phyloP scores from a whole-genome alignment of 176 grass and related monocot genomes.

The Secale cereale region DNA sequence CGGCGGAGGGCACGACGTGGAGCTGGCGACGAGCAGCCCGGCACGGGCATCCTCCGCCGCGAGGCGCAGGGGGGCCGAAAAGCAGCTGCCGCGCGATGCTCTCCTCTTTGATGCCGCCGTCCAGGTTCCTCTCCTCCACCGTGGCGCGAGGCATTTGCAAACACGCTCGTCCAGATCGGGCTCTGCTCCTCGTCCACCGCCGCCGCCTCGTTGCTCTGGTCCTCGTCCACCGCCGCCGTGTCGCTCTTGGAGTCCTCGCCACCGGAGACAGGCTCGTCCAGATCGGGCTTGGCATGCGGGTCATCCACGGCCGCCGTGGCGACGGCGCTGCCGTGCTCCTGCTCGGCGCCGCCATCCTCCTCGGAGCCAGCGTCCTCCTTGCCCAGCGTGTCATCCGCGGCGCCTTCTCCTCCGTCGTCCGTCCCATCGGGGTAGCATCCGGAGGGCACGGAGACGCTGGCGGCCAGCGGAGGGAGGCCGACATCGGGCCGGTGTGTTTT shows the following conservation, averaged over 20 bases:
- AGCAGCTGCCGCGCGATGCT: no score
- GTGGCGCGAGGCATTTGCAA: no score
- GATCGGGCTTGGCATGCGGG: slow-evolving; percentile 31
- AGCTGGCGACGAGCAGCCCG: slow-evolving; percentile 38
- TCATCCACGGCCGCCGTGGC: not conserved
- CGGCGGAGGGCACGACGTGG: no score
- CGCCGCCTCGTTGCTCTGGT: slow-evolving; percentile 18
- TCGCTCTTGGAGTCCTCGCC: slow-evolving; percentile 9
- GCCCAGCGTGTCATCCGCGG: not conserved
- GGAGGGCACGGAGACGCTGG: no score
- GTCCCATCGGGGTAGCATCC: no score
- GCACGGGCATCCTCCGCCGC: slow-evolving; percentile 10
- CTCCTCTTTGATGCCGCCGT: no score
- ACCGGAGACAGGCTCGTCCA: not conserved
- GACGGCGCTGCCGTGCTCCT: not conserved
- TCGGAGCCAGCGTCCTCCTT: not conserved
- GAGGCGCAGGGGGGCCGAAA: slow-evolving; percentile 25
- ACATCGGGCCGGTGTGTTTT: no score
- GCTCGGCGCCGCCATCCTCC: slow-evolving; percentile 8
- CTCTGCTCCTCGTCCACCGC: no score
- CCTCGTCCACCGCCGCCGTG: not conserved
- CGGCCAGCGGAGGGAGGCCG: no score
- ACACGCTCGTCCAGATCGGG: no score
- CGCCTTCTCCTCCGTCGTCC: not conserved
- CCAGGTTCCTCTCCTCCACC: no score